Base-by-base conservation (phyloP, 345 rosid genomes). In the Ceriops zippeliana region DNA sequence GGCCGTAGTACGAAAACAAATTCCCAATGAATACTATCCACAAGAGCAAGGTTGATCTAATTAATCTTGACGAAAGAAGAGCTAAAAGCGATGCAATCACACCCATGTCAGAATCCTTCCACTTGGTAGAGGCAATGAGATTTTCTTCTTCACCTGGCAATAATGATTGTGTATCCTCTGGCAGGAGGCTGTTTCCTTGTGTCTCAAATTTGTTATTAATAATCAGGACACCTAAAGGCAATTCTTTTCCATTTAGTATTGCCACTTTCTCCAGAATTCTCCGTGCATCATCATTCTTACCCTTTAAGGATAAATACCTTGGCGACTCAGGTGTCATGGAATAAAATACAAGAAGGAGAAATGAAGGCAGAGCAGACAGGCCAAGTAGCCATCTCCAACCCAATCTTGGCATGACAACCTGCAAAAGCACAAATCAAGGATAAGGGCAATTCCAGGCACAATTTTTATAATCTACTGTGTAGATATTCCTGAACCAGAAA, bases 371-470 rank as follows among this genome's bases (percentile, higher is more conserved):
- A 68, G 96, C 80, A 67, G 96, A 89, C 15, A 89, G 35, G 60
- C 77, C 96, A 77, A 93, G 95, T 69, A 93, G 78, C 96, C 98
- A 93, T 76, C 98, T 85, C 97, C 98, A 93, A 66, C 92, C 89
- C 79, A 87, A 67, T 46, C 53, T 82, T 64, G 98, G 98, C 92
- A 93, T 93, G 62, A 93, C 75, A 78, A 86, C 64, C 97, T 91
- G 88, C 83, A 79, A 77, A 38, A 76, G 70, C 9, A 62, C 15
- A 34, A 60, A 21, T 56, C 34, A 66, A 54, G n/a, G 56, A 73
- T 68, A 37, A 63, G 68, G 20, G 22, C 13, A 61, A n/a, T 52
- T 67, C 42, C 20, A 66, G 54, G 53, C 27, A 8, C 21, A 67
- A 24, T 6, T n/a, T 46, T 62, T 13, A 42, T 42, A 42, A 49